Evolutionary conservation across 371 early-diverging fungal genomes (phyloP), one percentile per base, ranked within the genome.

Genomic region (Phascolomyces articulosus): DNA sequence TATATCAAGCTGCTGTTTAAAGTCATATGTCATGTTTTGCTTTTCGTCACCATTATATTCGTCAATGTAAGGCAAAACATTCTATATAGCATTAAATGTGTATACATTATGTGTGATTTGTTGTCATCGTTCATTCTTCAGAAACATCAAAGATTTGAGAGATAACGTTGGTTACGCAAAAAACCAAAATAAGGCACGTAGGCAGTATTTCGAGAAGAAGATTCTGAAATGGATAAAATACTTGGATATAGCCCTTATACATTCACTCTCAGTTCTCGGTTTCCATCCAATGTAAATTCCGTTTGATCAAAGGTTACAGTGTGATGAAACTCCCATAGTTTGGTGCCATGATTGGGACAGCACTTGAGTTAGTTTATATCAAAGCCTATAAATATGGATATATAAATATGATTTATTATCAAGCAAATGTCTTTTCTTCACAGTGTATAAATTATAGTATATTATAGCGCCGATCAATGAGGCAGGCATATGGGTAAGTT

Each of bases 151-250:
- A 65, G 20, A 69, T 49, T n/a, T n/a, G 62, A 57, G 4, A 69
- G 58, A 24, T 69, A 58, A 23, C 51, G 23, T 31, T 69, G 69
- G 27, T 56, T 62, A 11, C 65, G 62, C 7, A 62, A 41, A 3
- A 58, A 31, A 18, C 69, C 69, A 51, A 56, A 64, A 27, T 69
- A 69, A 1, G 69, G 69, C 9, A 69, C 48, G n/a, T n/a, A n/a
- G n/a, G n/a, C n/a, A n/a, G n/a, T n/a, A n/a, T n/a, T n/a, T 8
- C 48, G 61, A 15, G 20, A 28, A 11, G 40, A 44, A 15, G n/a
- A 26, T 31, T 40, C 31, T 49, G 34, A 34, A 34, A 9, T 34
- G 34, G 34, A 58, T 16, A 16, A n/a, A n/a, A n/a, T 44, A 64
- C 7, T 16, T 48, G 28, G 40, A 65, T 65, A 47, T 60, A 68